A percentile compares a stretch with the other conserved stretches of the same genome.
Evolutionary conservation across 345 rosid species (phyloP).

Genomic region (Citrus unshiu): DNA sequence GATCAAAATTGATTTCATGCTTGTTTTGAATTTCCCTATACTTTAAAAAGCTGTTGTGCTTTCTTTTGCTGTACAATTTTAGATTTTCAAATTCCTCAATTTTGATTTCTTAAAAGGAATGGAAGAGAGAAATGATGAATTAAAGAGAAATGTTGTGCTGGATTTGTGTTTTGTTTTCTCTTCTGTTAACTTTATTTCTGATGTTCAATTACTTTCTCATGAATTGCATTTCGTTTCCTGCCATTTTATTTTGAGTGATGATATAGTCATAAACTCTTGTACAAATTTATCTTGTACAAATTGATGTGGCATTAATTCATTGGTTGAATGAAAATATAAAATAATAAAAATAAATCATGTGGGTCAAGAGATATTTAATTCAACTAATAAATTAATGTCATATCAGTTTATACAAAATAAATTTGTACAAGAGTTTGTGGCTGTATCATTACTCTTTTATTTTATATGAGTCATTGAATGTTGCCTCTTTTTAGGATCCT

Average conservation of each 20-base stretch:
- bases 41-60: background rate
- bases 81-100: background rate
- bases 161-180: background rate
- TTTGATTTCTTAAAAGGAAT: background rate
- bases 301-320: no score
- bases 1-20: constrained; percentile 3
- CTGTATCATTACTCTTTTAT: no score
- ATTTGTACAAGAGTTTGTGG: rapidly evolving
- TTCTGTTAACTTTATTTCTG: background rate
- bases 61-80: background rate
- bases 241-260: background rate
- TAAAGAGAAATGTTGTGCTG: background rate
- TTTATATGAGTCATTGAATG: background rate
- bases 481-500: background rate
- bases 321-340: no score
- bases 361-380: no score
- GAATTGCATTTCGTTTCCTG: background rate
- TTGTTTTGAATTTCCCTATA: background rate
- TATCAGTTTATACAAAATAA: no score
- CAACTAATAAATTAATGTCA: no score
- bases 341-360: no score
- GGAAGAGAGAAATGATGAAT: background rate
- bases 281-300: no score
- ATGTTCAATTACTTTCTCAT: background rate
- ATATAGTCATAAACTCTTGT: no score